Evolutionary conservation across 139 green algal species (phyloP).

Genomic region (Chlorella sorokiniana): DNA sequence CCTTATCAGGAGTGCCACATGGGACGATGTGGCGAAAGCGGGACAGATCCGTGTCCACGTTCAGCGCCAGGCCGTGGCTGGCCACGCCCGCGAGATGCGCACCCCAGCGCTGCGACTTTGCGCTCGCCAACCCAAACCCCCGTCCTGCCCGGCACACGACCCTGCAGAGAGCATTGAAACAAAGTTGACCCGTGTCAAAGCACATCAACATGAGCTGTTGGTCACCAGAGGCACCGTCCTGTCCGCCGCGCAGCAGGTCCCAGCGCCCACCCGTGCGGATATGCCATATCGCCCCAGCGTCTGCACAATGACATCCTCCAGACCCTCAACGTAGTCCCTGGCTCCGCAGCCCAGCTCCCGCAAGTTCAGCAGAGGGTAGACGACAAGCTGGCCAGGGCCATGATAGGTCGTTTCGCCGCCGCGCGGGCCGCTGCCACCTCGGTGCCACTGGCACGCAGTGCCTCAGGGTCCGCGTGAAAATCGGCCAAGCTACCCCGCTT

Average conservation of each 20-base stretch:
- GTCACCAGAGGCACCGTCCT: not conserved
- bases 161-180: too few relatives aligned
- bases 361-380: constrained; percentile 91
- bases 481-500: constrained; percentile 73
- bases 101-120: constrained; percentile 93
- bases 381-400: constrained; percentile 89
- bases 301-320: constrained; percentile 87
- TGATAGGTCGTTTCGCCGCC: constrained; percentile 92
- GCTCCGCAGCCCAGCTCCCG: constrained; percentile 67
- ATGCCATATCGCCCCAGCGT: constrained; percentile 60
- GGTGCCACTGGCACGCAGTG: constrained; percentile 1
- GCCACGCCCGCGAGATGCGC: constrained; percentile 83
- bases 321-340: constrained; percentile 84
- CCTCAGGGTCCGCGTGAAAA: constrained; percentile 47
- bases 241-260: not conserved
- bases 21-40: constrained; percentile 82
- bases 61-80: constrained; percentile 91
- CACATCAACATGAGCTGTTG: not conserved
- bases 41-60: constrained; percentile 77
- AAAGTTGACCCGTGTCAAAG: too few relatives aligned
- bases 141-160: constrained; percentile 60
- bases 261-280: constrained; percentile 36
- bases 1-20: constrained; percentile 65
- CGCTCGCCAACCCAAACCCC: constrained; percentile 88
- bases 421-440: constrained; percentile 35